Base-by-base conservation (phyloP, 2,329 filamentous ascomycete species). In the Zopfia rhizophila region DNA sequence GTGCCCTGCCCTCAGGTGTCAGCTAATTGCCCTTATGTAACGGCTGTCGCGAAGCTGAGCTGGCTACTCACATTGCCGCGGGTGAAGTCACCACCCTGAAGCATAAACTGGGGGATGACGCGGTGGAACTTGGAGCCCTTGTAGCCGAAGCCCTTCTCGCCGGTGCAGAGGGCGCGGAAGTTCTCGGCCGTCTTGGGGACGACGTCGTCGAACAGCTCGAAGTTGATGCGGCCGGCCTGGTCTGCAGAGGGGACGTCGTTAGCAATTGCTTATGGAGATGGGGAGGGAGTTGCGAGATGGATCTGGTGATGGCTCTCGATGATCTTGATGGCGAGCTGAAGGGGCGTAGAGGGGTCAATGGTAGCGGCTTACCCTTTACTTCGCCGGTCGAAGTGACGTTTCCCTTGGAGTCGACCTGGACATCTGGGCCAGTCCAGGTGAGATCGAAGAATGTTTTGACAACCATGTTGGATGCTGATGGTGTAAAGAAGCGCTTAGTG, bases 81-180 rank as follows among this genome's bases (percentile, higher is more conserved):
- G 77, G 91, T 95, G 82, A 95, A 95, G 83, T 96, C 91, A 83
- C 91, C 91, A 74, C 91, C 91, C 84, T 96, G 91, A 66, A 96
- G 87, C 91, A 96, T 96, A 84, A 96, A 96, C 47, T 90, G 75
- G 63, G 89, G 89, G 77, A 96, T 96, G 77, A 96, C 87, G 66
- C 91, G 90, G 84, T 96, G 91, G 87, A 96, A 96, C 61, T 83
- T 82, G 64, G 90, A 94, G 71, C 84, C 85, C 74, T 83, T 76
- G 83, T 95, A 96, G 65, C 90, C 90, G 75, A 89, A 87, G 70
- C 89, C 90, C 78, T 90, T 85, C 81, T 89, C 83, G 62, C 82
- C 82, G 56, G 86, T 91, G 87, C 88, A 91, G 69, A 94, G 88
- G 73, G 85, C 85, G 62, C 83, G 84, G 86, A 95, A 95, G 85